Conservation (phyloP, 768 basidiomycete genomes). For the Podaxis sp. region DNA sequence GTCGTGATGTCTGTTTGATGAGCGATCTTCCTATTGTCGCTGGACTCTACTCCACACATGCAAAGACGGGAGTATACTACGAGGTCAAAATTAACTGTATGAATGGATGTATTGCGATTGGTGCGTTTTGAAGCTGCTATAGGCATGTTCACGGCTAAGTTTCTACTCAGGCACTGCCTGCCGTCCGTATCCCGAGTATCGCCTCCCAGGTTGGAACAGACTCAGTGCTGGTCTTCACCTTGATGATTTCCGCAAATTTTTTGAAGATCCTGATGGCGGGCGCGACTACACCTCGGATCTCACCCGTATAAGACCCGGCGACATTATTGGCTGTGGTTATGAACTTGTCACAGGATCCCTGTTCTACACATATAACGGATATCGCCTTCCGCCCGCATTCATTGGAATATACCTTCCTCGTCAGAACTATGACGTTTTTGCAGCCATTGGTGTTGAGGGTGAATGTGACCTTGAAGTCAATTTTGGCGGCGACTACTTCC, state of each 20-base stretch:
- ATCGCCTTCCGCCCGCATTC: constrained; percentile 52
- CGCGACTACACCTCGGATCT: constrained; percentile 42
- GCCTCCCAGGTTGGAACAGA: constrained; percentile 70
- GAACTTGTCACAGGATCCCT: constrained; percentile 45
- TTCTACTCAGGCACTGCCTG: constrained; percentile 50
- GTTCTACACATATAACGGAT: constrained; percentile 66
- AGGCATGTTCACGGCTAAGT: neutral
- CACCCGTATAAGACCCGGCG: constrained; percentile 34
- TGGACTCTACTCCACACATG: constrained; percentile 54
- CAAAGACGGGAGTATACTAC: constrained; percentile 57
- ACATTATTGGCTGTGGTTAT: constrained; percentile 63
- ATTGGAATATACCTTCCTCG: constrained; percentile 54
- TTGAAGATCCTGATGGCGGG: constrained; percentile 62
- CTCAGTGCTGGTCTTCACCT: constrained; percentile 62
- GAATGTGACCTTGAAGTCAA: constrained; percentile 54
- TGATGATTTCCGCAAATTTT: constrained; percentile 72
- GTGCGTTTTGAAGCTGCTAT: constrained; percentile 25
- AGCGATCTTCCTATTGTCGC: constrained; percentile 58
- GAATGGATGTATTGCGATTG: constrained; percentile 58
- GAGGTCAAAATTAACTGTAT: constrained; percentile 54
- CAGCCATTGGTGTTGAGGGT: constrained; percentile 57
- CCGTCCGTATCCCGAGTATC: constrained; percentile 59
- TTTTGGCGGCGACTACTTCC: constrained; percentile 57
- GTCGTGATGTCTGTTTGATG: constrained; percentile 49
- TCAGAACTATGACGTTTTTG: constrained; percentile 51